Conservation (phyloP, 192 early-diverging fungal species). For the Coemansia sp. region DNA sequence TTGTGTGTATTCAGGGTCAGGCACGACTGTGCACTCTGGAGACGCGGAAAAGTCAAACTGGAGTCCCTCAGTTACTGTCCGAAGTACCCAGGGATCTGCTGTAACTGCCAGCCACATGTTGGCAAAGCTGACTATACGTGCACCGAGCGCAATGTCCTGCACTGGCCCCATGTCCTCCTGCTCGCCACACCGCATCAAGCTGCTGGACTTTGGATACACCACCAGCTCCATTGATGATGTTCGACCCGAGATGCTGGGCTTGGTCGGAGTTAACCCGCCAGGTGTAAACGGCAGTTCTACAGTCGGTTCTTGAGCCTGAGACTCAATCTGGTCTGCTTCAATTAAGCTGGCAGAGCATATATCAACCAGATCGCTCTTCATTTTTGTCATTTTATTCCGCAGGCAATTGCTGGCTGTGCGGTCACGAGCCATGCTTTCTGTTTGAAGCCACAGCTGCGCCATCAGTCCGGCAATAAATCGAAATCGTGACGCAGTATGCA, state of each 20-base stretch:
- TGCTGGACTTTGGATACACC: neutral
- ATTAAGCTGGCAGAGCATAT: slow-evolving; percentile 41
- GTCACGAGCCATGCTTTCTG: slow-evolving; percentile 13
- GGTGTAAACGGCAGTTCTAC: slow-evolving; percentile 1
- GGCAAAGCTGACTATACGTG: slow-evolving; percentile 32
- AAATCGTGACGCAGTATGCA: slow-evolving; percentile 41
- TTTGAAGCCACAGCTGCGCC: slow-evolving; percentile 32
- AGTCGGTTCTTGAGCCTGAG: slow-evolving; percentile 17
- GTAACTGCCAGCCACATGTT: slow-evolving; percentile 23
- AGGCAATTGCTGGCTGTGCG: slow-evolving; percentile 9
- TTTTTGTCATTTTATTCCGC: slow-evolving; percentile 6
- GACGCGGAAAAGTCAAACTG: slow-evolving; percentile 33
- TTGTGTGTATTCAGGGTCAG: slow-evolving; percentile 33
- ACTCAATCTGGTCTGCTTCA: slow-evolving; percentile 47
- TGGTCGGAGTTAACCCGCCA: neutral
- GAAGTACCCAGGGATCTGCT: slow-evolving; percentile 31
- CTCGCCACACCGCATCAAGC: neutral
- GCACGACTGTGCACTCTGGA: slow-evolving; percentile 16
- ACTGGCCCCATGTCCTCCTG: neutral
- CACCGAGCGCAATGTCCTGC: slow-evolving; percentile 40
- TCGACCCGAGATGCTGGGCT: neutral
- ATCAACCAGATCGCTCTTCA: slow-evolving; percentile 27
- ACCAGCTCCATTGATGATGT: neutral
- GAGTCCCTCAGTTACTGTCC: slow-evolving; percentile 32
- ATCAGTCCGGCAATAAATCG: slow-evolving; percentile 35